These are phyloP conservation scores for Carallia brachiata DNA, from an alignment of 345 rosid genomes.

Conservation along the genomic window DNA sequence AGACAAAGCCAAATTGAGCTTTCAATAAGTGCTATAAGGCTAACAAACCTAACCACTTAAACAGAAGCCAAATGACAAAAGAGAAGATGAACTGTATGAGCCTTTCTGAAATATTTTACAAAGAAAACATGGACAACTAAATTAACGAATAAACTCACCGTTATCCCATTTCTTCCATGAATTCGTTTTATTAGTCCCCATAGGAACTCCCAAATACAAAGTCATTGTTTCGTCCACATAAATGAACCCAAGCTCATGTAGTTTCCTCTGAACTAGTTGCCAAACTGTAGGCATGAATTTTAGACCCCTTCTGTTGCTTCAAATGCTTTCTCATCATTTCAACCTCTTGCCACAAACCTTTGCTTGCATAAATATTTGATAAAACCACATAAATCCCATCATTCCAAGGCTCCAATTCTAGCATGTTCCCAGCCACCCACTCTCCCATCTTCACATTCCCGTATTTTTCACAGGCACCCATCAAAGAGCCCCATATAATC, in stretches of 20 bases:
- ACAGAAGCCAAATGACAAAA: background rate
- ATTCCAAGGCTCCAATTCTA: constrained; percentile 73
- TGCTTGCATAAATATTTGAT: constrained; percentile 74
- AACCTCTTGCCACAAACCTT: constrained; percentile 77
- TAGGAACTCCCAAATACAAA: too few relatives aligned
- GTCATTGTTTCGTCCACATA: too few relatives aligned
- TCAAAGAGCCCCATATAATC: constrained; percentile 77
- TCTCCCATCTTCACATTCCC: constrained; percentile 76
- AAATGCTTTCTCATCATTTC: constrained; percentile 61
- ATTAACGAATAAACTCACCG: background rate
- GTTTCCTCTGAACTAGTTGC: constrained; percentile 30
- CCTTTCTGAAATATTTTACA: background rate
- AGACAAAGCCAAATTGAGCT: background rate
- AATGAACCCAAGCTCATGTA: background rate
- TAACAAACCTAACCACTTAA: background rate
- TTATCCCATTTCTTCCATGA: too few relatives aligned
- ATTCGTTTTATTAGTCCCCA: too few relatives aligned
- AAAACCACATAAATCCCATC: constrained; percentile 81
- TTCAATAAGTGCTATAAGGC: background rate
- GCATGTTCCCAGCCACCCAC: constrained; percentile 72
- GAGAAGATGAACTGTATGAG: background rate
- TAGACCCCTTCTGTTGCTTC: constrained; percentile 52
- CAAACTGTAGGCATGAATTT: constrained; percentile 68
- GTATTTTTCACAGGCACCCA: constrained; percentile 90
- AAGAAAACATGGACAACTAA: background rate